Base-by-base conservation (phyloP, 805 yeast genomes). In the Wickerhamiella occidentalis region DNA sequence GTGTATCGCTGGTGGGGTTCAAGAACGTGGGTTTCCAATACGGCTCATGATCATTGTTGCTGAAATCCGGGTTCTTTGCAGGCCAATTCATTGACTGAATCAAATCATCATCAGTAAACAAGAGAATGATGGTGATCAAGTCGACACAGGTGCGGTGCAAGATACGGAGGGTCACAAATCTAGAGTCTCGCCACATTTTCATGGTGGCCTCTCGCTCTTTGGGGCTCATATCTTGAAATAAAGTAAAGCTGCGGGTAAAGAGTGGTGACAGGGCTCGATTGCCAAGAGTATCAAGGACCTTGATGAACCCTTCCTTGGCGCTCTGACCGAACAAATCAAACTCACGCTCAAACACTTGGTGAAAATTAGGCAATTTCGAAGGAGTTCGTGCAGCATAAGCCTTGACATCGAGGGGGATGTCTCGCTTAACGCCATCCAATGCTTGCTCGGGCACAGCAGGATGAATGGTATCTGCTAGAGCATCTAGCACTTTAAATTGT, bases 181-280 rank as follows among this genome's bases (percentile, higher is more conserved):
- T 68, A 7, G 78, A 70, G 51, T 64, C 63, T 28, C 68, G 58
- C 77, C 77, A 72, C 4, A 64, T 52, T 2, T 46, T 48, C 22
- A 75, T 53, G 15, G 72, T 49, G 2, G 47, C 53, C 43, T 61
- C 66, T 12, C 68, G 57, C 53, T 73, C 68, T 8, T 35, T 47
- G 2, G 3, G 40, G 19, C n/a, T n/a, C n/a, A n/a, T n/a, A n/a
- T n/a, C n/a, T n/a, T n/a, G n/a, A n/a, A n/a, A n/a, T n/a, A n/a
- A n/a, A n/a, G n/a, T n/a, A n/a, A n/a, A n/a, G n/a, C n/a, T 51
- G 13, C 53, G 49, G 8, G 63, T 61, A 17, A 61, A 36, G n/a
- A 54, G 42, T 3, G 51, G 15, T 2, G 63, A 59, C 6, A 57
- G 25, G 3, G 56, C 53, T 11, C 60, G 52, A 46, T 48, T 53